Conservation (phyloP, 805 yeast species). For the Hermanozyma aechmeae region DNA sequence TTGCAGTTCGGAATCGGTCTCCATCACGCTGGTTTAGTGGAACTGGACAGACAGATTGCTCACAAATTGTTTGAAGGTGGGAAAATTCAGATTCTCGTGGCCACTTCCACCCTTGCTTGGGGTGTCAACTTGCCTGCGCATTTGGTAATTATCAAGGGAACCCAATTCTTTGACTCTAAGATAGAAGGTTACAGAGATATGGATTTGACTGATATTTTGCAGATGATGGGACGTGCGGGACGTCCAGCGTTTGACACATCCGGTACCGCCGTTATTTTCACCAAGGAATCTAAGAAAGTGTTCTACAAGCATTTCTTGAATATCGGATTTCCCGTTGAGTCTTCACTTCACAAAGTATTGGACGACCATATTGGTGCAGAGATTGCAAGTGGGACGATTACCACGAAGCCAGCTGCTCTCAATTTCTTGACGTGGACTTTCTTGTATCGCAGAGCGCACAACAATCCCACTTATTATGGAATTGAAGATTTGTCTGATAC, state of each 20-base stretch:
- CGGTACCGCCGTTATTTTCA: constrained; percentile 46
- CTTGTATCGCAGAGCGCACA: constrained; percentile 62
- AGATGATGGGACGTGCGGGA: constrained; percentile 84
- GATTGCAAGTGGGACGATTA: constrained; percentile 60
- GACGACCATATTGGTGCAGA: constrained; percentile 80
- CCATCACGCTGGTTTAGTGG: constrained; percentile 78
- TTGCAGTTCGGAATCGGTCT: constrained; percentile 70
- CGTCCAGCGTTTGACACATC: constrained; percentile 74
- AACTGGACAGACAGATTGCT: constrained; percentile 59
- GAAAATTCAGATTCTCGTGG: constrained; percentile 52
- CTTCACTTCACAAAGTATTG: constrained; percentile 67
- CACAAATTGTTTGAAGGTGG: constrained; percentile 64
- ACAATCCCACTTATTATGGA: constrained; percentile 71
- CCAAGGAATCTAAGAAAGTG: constrained; percentile 64
- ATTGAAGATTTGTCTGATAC: constrained; percentile 49
- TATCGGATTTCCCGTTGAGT: constrained; percentile 77
- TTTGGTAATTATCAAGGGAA: constrained; percentile 54
- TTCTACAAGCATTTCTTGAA: constrained; percentile 73
- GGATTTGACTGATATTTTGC: constrained; percentile 76
- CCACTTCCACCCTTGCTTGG: constrained; percentile 1
- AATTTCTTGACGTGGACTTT: constrained; percentile 74
- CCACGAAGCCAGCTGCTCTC: constrained; percentile 57
- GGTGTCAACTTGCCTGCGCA: constrained; percentile 25
- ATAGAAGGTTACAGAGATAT: constrained; percentile 51
- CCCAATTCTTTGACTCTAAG: constrained; percentile 43